Base-by-base conservation (phyloP, 164 flowering plant species). In the Magnolia changhungtana region DNA sequence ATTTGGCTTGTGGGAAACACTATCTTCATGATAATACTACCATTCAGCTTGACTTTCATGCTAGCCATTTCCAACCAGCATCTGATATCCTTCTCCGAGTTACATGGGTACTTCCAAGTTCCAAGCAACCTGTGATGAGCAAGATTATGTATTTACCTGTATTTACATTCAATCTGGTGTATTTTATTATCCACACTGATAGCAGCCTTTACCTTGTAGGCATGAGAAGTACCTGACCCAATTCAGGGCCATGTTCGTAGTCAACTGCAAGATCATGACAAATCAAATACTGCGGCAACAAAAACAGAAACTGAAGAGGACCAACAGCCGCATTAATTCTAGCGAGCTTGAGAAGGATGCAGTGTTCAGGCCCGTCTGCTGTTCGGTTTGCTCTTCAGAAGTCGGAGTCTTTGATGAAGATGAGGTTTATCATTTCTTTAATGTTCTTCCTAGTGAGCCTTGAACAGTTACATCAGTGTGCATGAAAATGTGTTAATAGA, bases 371-470 rank as follows among this genome's bases (percentile, higher is more conserved):
- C 86, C 85, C 18, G 95, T 92, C 3, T 86, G 85, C 80, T 94
- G 98, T 80, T 81, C 85, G 49, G 86, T 87, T 73, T 94, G 97
- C 77, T 86, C 89, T 8, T 89, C 95, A 27, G 91, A 90, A 75
- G 92, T 94, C 16, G 98, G 95, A 7, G 93, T 83, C 45, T 75
- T 89, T 20, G 97, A 92, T 37, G 87, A 83, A 76, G 98, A 94
- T 55, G 92, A 94, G 84, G 86, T 94, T 37, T 92, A 91, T 80
- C 97, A 94, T 79, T 94, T 94, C 83, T 88, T 86, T 79, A 88
- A 92, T 76, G 93, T 90, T 75, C 81, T 94, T 73, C 94, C 96
- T 7, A 89, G 96, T 80, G 95, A 93, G 82, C 78, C 86, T 73
- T 92, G 83, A 77, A 45, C 24, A 4, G 13, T 31, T 70, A 27